Evolutionary conservation across 1,284 basidiomycete species (phyloP).

Genomic region (Pseudozyma flocculosa): DNA sequence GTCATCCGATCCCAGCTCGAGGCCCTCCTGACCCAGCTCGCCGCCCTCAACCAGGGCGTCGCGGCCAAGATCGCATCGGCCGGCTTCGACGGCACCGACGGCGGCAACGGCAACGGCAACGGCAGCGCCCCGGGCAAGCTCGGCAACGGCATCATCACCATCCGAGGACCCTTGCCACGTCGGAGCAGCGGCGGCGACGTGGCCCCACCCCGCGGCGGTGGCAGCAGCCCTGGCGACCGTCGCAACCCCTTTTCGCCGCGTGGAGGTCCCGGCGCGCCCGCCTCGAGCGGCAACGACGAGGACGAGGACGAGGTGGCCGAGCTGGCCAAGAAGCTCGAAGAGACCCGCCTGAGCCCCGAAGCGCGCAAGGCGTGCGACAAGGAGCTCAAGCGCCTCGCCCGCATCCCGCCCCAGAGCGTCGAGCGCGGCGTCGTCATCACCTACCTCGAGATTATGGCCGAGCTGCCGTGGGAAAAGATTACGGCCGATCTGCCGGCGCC

Average conservation of each 20-base stretch:
- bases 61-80: constrained; percentile 45
- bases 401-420: constrained; percentile 55
- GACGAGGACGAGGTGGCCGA: constrained; percentile 53
- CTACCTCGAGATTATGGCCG: constrained; percentile 58
- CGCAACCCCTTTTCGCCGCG: constrained; percentile 7
- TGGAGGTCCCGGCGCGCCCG: constrained; percentile 14
- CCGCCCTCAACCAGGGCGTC: constrained; percentile 46
- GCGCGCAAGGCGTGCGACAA: constrained; percentile 54
- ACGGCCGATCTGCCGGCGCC: constrained; percentile 30
- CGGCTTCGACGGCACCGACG: constrained; percentile 7
- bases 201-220: constrained; percentile 14
- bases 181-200: constrained; percentile 6
- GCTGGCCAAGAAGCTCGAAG: constrained; percentile 43
- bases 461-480: constrained; percentile 57
- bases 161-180: constrained; percentile 30
- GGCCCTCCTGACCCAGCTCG: constrained; percentile 47
- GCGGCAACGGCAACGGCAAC: constrained; percentile 17
- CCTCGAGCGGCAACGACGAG: constrained; percentile 30
- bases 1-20: constrained; percentile 53
- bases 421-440: constrained; percentile 57
- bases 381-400: constrained; percentile 54
- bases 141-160: constrained; percentile 39
- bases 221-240: constrained; percentile 19
- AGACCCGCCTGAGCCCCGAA: constrained; percentile 45
- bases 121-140: constrained; percentile 28